phyloP scores from a whole-genome alignment of 257 asterid species.

The Echium plantagineum region DNA sequence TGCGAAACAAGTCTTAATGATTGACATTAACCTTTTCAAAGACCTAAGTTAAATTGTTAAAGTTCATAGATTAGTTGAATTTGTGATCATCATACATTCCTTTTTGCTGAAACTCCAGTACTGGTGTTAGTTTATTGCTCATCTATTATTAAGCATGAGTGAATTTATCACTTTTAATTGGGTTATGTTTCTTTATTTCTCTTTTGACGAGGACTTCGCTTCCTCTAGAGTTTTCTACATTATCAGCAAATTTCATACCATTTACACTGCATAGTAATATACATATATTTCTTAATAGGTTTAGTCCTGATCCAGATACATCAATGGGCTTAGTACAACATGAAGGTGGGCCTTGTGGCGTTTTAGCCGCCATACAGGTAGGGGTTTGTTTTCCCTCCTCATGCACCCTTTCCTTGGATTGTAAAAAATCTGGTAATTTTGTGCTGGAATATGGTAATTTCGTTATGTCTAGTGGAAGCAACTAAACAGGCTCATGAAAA shows the following conservation, averaged over 20 bases:
- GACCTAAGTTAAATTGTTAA: not conserved
- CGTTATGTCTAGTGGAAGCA: not conserved
- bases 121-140: not conserved
- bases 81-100: not conserved
- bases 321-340: constrained; percentile 97
- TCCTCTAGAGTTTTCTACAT: not conserved
- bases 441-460: not conserved
- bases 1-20: too few species aligned
- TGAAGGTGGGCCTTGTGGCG: constrained; percentile 99
- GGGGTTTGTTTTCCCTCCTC: constrained; percentile 20
- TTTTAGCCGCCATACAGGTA: constrained; percentile 95
- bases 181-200: not conserved
- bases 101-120: not conserved
- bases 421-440: too few species aligned
- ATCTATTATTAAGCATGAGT: not conserved
- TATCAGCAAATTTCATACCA: not conserved
- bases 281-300: constrained; percentile 39
- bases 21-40: not conserved
- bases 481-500: not conserved
- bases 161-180: not conserved
- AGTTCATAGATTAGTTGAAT: not conserved
- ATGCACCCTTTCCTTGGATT: constrained; percentile 9
- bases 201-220: not conserved
- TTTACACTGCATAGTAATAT: constrained; percentile 11
- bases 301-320: constrained; percentile 86